phyloP scores from a whole-genome alignment of 306 rosid genomes.

The Citrullus mucosospermus region DNA sequence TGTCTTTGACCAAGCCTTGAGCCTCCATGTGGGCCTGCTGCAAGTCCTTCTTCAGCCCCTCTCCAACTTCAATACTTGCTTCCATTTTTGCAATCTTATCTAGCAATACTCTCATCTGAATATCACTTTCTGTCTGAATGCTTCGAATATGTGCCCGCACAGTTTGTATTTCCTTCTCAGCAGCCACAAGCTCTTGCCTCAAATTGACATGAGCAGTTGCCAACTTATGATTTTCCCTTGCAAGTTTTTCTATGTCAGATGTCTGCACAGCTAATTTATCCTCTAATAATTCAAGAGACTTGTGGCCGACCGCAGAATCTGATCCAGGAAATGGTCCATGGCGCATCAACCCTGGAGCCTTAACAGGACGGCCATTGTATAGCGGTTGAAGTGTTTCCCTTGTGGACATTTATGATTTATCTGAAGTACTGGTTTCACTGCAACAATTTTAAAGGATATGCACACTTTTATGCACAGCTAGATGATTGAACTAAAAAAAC shows the following conservation, averaged over 20 bases:
- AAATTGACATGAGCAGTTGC: conserved; percentile 43
- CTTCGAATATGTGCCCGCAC: conserved; percentile 66
- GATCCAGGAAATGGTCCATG: conserved; percentile 41
- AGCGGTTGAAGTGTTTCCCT: conserved; percentile 28
- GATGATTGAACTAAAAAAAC: not conserved
- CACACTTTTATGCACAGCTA: not conserved
- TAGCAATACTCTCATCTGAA: conserved; percentile 53
- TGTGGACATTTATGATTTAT: conserved; percentile 21
- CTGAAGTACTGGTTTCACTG: not conserved
- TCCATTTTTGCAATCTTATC: conserved; percentile 70
- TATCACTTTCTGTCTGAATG: conserved; percentile 69
- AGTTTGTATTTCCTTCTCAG: conserved; percentile 51
- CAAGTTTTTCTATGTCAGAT: conserved; percentile 52
- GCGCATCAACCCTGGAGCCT: conserved; percentile 41
- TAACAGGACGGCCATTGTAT: conserved; percentile 23
- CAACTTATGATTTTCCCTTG: conserved; percentile 54
- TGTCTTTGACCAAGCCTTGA: conserved; percentile 36
- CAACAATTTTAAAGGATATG: not conserved
- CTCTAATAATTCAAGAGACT: conserved; percentile 39
- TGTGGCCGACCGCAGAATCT: conserved; percentile 24
- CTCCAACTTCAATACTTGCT: conserved; percentile 46
- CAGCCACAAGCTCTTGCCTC: conserved; percentile 49
- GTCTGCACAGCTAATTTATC: conserved; percentile 55
- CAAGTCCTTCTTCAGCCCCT: conserved; percentile 52
- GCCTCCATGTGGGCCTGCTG: conserved; percentile 59